Conservation (phyloP, 2,329 filamentous ascomycete genomes). For the Ceratocystis ficicola region DNA sequence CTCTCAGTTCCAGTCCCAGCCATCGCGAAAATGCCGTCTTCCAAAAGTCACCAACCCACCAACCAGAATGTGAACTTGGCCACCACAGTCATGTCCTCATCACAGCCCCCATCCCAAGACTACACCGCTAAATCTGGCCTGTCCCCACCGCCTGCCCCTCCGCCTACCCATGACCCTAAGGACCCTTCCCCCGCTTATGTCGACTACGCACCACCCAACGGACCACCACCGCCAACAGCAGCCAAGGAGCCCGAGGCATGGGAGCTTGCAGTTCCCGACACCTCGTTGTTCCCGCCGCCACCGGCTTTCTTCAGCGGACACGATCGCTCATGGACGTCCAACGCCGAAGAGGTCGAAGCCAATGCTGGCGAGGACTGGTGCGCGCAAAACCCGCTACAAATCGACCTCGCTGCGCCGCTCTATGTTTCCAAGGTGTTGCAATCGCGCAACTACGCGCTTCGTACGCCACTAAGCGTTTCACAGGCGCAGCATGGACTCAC, state of each 20-base stretch:
- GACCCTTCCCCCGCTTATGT: conserved; percentile 14
- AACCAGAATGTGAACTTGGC: neutral
- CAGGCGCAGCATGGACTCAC: conserved; percentile 34
- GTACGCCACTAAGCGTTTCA: neutral
- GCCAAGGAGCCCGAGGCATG: conserved; percentile 34
- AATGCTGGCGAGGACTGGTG: conserved; percentile 57
- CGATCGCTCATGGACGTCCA: conserved; percentile 54
- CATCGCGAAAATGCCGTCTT: neutral
- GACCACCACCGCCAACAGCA: conserved; percentile 28
- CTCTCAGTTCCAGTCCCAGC: neutral
- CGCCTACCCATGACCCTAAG: conserved; percentile 23
- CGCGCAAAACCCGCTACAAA: conserved; percentile 43
- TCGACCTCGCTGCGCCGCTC: conserved; percentile 36
- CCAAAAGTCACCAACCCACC: conserved; percentile 16
- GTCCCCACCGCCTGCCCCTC: conserved; percentile 31
- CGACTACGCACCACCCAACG: conserved; percentile 29
- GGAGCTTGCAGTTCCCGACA: conserved; percentile 59
- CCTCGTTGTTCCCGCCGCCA: conserved; percentile 58
- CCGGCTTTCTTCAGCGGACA: conserved; percentile 53
- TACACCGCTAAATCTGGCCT: conserved; percentile 28
- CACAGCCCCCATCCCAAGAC: neutral
- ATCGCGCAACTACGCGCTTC: conserved; percentile 43
- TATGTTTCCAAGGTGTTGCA: conserved; percentile 28
- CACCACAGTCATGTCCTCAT: neutral
- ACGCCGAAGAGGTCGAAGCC: conserved; percentile 53